A percentile compares a stretch with the other conserved stretches of the same genome.
phyloP scores from a whole-genome alignment of 1,284 basidiomycete genomes.

The Ustilago nuda region DNA sequence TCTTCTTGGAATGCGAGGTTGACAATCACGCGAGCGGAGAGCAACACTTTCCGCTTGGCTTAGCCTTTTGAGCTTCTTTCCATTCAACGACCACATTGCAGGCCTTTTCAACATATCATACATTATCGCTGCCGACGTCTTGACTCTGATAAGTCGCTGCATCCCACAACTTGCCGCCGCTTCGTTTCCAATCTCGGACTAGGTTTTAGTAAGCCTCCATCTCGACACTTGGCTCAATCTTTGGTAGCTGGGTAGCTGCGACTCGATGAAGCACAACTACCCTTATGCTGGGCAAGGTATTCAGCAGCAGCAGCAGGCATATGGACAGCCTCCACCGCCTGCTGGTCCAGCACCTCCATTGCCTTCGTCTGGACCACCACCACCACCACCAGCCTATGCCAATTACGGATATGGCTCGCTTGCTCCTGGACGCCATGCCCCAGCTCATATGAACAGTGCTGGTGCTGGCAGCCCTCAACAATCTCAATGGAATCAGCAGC shows the following conservation, averaged over 20 bases:
- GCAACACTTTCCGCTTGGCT: neutral
- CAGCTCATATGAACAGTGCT: conserved; percentile 14
- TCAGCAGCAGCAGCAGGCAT: conserved; percentile 20
- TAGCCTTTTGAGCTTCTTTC: neutral
- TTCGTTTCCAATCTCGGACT: neutral
- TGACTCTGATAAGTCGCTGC: neutral
- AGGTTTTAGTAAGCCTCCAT: neutral
- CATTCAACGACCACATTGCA: neutral
- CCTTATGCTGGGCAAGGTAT: conserved; percentile 25
- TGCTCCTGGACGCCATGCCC: conserved; percentile 18
- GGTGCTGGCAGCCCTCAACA: conserved; percentile 33
- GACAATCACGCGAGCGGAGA: neutral
- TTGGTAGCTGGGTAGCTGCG: neutral
- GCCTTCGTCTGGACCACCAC: conserved; percentile 25
- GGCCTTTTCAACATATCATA: neutral
- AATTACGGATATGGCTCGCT: conserved; percentile 59
- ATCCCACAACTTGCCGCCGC: neutral
- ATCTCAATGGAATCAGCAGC: conserved; percentile 55
- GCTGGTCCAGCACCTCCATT: conserved; percentile 43
- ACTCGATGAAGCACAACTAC: conserved; percentile 34
- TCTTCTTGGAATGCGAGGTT: neutral
- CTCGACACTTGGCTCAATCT: neutral
- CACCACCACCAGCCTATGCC: conserved; percentile 38
- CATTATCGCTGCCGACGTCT: neutral
- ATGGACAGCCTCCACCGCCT: conserved; percentile 41